A percentile compares a stretch with the other conserved stretches of the same genome.
Conservation (phyloP, 495 filamentous ascomycete species). For the Pyrenula aspistea region DNA sequence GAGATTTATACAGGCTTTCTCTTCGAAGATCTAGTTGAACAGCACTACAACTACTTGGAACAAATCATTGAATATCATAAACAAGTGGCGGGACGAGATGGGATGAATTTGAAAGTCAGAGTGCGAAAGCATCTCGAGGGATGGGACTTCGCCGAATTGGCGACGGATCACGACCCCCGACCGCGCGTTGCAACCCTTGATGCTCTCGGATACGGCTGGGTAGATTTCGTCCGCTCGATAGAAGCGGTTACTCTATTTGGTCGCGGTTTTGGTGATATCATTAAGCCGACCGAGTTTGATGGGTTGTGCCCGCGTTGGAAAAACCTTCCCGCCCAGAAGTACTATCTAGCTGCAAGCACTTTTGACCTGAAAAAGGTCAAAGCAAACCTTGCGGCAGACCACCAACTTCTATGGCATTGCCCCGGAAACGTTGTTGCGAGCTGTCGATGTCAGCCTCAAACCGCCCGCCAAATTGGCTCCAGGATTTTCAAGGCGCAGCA, state of each 20-base stretch:
- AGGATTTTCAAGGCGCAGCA: too few relatives aligned
- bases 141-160: slow-evolving; percentile 22
- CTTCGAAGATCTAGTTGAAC: slow-evolving; percentile 13
- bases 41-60: slow-evolving; percentile 14
- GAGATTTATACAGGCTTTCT: slow-evolving; percentile 2
- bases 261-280: slow-evolving; percentile 21
- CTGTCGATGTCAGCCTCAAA: not conserved
- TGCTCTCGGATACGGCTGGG: slow-evolving; percentile 18
- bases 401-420: not conserved
- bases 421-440: not conserved
- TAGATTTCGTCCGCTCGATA: slow-evolving; percentile 19
- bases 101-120: slow-evolving; percentile 1
- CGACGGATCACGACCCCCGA: slow-evolving; percentile 9
- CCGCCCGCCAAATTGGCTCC: too few relatives aligned
- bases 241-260: slow-evolving; percentile 22
- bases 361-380: not conserved
- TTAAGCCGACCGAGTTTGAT: slow-evolving; percentile 5
- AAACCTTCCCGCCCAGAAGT: slow-evolving; percentile 9
- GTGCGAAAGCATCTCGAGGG: slow-evolving; percentile 17
- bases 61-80: slow-evolving; percentile 18
- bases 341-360: slow-evolving; percentile 14
- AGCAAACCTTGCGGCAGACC: not conserved
- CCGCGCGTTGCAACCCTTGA: slow-evolving; percentile 13
- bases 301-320: slow-evolving; percentile 8
- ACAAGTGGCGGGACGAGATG: not conserved